Base-by-base conservation (phyloP, 2,329 filamentous ascomycete genomes). In the Aspergillus aculeatus region DNA sequence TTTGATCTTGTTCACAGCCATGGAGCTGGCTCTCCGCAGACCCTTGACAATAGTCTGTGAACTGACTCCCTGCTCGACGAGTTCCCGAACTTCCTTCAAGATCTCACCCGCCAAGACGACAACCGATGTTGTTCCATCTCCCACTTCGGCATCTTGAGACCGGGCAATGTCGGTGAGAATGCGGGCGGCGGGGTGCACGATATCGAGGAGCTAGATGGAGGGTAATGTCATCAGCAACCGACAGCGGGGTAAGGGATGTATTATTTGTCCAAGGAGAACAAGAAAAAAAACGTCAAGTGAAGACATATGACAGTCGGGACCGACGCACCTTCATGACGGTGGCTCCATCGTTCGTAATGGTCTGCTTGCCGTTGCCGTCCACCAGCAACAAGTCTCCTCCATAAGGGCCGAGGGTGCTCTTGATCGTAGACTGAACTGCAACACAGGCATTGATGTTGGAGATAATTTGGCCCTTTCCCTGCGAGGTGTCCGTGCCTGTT, bases 391-490 rank as follows among this genome's bases (percentile, higher is more conserved):
- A 81, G 80, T 99, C 95, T 73, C 95, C 95, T 75, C 95, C 95
- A 80, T 98, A 99, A 35, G 95, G 95, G 47, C 95, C 95, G 38
- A 99, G 84, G 21, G 95, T 99, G 71, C 90, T 91, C 82, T 96
- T 96, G 81, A 99, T 94, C 61, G 94, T 98, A 54, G 89, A 86
- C 81, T 99, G 95, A 47, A 99, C 93, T 24, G 95, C 94, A 70
- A 97, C 84, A 78, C 95, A 99, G 68, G 95, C 95, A 82, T 96
- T 97, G 82, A 99, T 98, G 80, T 99, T 99, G 71, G 94, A 96
- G 71, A 99, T 81, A 72, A 99, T 89, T 81, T 99, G 95, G 57
- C 93, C 93, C 78, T 96, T 95, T 73, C 95, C 95, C 80, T 99
- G 95, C 56, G 95, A 98, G 71, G 92, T 87, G 78, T 99, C 95